Evolutionary conservation across 2,329 filamentous ascomycete genomes (phyloP).

Genomic region (Hypoxylon sp.): DNA sequence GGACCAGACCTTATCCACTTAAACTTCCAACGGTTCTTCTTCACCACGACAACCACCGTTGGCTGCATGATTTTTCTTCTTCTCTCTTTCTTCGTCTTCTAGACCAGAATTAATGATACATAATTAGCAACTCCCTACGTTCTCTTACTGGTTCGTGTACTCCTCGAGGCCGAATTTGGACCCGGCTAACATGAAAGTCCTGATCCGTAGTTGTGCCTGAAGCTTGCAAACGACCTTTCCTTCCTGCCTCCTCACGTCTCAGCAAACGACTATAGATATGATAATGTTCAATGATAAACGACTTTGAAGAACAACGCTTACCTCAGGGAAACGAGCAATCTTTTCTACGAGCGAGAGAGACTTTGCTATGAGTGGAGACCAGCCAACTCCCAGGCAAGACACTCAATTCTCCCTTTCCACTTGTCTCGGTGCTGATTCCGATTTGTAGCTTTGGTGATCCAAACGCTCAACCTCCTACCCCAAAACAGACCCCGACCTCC

Average conservation of each 20-base stretch:
- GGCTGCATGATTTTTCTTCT: conserved; percentile 26
- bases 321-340: conserved; percentile 16
- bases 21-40: conserved; percentile 17
- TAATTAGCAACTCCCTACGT: conserved; percentile 23
- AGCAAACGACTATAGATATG: conserved; percentile 34
- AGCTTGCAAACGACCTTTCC: conserved; percentile 28
- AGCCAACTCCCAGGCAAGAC: conserved; percentile 66
- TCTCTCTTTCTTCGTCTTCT: conserved; percentile 23
- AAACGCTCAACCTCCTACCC: conserved; percentile 71
- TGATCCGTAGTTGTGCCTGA: conserved; percentile 29
- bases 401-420: conserved; percentile 36
- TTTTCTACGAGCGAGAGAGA: conserved; percentile 33
- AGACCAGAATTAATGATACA: conserved; percentile 39
- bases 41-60: conserved; percentile 40
- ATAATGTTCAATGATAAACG: conserved; percentile 45
- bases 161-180: conserved; percentile 6
- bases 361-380: conserved; percentile 74
- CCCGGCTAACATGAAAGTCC: conserved; percentile 10
- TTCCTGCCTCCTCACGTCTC: neutral
- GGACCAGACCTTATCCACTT: conserved; percentile 36
- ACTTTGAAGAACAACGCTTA: conserved; percentile 30
- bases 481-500: conserved; percentile 68
- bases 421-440: conserved; percentile 41
- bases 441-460: conserved; percentile 70
- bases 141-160: conserved; percentile 25